phyloP scores from a whole-genome alignment of 1,139 yeast species.

The Yamadazyma atlantica region DNA sequence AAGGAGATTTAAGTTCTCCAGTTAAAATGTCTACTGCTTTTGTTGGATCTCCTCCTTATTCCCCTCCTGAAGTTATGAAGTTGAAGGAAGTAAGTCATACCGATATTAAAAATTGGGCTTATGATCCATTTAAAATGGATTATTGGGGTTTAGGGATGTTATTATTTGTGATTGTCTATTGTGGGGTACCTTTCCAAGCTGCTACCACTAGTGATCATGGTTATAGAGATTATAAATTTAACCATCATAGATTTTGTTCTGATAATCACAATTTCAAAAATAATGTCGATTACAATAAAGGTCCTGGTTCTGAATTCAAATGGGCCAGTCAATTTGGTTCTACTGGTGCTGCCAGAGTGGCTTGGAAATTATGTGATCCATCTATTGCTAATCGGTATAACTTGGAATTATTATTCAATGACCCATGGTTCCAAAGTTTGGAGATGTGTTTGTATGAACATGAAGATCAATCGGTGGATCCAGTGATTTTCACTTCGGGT shows the following conservation, averaged over 20 bases:
- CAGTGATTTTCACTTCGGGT: slow-evolving; percentile 32
- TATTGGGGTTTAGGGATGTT: slow-evolving; percentile 72
- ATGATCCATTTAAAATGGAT: slow-evolving; percentile 71
- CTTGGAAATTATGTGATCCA: slow-evolving; percentile 77
- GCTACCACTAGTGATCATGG: slow-evolving; percentile 53
- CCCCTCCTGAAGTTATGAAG: slow-evolving; percentile 73
- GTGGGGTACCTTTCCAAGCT: slow-evolving; percentile 59
- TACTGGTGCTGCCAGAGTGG: slow-evolving; percentile 62
- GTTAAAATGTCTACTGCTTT: slow-evolving; percentile 45
- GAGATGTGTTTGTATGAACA: slow-evolving; percentile 64
- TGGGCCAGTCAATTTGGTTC: slow-evolving; percentile 61
- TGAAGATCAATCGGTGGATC: slow-evolving; percentile 46
- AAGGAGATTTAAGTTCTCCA: slow-evolving; percentile 51
- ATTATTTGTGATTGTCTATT: slow-evolving; percentile 59
- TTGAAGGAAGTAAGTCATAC: slow-evolving; percentile 39
- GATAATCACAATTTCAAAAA: slow-evolving; percentile 57
- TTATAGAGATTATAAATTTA: slow-evolving; percentile 56
- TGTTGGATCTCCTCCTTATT: slow-evolving; percentile 80
- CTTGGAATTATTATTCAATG: slow-evolving; percentile 52
- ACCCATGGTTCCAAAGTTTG: slow-evolving; percentile 62
- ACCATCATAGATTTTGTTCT: slow-evolving; percentile 49
- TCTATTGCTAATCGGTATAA: slow-evolving; percentile 52
- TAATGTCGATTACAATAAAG: slow-evolving; percentile 43
- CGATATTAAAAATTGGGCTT: slow-evolving; percentile 45
- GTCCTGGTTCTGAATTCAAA: slow-evolving; percentile 69